These are phyloP conservation scores for Synchytrium microbalum DNA, from an alignment of 371 early-diverging fungal genomes.

Conservation along the genomic window DNA sequence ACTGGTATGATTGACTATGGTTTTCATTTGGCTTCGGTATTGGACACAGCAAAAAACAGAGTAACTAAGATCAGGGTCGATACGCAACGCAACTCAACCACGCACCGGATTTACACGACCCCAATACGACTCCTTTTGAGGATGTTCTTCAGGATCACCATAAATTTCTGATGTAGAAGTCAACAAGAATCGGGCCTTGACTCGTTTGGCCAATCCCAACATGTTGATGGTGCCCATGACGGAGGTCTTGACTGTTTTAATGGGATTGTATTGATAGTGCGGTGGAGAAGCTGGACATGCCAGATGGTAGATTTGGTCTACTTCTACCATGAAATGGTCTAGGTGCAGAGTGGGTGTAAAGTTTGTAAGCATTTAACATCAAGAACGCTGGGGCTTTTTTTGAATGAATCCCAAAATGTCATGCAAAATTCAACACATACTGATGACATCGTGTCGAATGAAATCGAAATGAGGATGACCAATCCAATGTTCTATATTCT, in stretches of 20 bases:
- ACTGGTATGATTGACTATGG: too few relatives aligned
- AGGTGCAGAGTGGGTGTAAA: too few relatives aligned
- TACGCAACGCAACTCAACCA: too few relatives aligned
- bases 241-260: constrained; percentile 80
- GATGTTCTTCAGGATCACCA: constrained; percentile 84
- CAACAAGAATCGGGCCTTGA: constrained; percentile 70
- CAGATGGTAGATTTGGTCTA: constrained; percentile 77
- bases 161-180: constrained; percentile 86
- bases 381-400: too few relatives aligned
- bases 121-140: constrained; percentile 82
- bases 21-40: too few relatives aligned
- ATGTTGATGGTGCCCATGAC: constrained; percentile 86
- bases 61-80: too few relatives aligned
- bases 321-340: constrained; percentile 76
- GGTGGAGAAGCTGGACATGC: constrained; percentile 87
- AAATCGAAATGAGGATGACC: constrained; percentile 82
- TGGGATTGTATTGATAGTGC: constrained; percentile 82
- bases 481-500: constrained; percentile 66
- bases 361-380: too few relatives aligned
- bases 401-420: too few relatives aligned
- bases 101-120: constrained; percentile 71
- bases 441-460: constrained; percentile 72
- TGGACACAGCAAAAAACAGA: too few relatives aligned
- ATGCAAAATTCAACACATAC: constrained; percentile 26
- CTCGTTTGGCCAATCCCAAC: constrained; percentile 79